Conservation (phyloP, 164 flowering plant species). For the Tinospora cordifolia region DNA sequence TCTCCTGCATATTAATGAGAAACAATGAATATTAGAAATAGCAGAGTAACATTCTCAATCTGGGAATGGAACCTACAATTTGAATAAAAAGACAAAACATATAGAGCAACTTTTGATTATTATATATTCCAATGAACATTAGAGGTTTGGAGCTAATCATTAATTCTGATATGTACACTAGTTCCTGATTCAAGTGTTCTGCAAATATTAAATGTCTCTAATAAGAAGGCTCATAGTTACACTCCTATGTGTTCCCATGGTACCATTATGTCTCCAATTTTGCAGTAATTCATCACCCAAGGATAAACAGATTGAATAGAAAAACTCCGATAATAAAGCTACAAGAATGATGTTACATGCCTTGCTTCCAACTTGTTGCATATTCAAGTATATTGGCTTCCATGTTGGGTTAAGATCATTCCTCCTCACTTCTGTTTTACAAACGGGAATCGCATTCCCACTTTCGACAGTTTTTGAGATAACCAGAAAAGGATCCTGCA, state of each 20-base stretch:
- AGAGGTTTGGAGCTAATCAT: not conserved
- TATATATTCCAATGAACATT: not conserved
- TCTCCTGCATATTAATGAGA: conserved; percentile 50
- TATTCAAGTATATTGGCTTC: conserved; percentile 58
- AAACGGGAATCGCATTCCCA: conserved; percentile 67
- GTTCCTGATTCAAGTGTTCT: not conserved
- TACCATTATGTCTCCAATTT: not conserved
- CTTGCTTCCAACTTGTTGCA: conserved; percentile 81
- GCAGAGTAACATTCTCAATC: conserved; percentile 3
- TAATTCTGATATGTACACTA: not conserved
- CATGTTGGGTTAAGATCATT: conserved; percentile 76
- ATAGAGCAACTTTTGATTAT: not conserved
- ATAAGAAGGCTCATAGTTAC: not conserved
- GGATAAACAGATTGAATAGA: not conserved
- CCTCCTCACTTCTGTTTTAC: conserved; percentile 80
- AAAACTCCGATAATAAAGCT: conserved; percentile 1
- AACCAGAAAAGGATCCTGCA: conserved; percentile 77
- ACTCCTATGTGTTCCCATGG: not conserved
- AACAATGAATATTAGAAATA: conserved; percentile 4
- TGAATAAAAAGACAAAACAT: not conserved
- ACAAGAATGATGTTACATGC: conserved; percentile 27
- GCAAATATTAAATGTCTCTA: not conserved
- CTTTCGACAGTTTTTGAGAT: conserved; percentile 65
- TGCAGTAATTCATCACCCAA: conserved; percentile 4
- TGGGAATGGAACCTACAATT: conserved; percentile 1